Base-by-base conservation (phyloP, 768 basidiomycete species). In the Hortiboletus campestris region DNA sequence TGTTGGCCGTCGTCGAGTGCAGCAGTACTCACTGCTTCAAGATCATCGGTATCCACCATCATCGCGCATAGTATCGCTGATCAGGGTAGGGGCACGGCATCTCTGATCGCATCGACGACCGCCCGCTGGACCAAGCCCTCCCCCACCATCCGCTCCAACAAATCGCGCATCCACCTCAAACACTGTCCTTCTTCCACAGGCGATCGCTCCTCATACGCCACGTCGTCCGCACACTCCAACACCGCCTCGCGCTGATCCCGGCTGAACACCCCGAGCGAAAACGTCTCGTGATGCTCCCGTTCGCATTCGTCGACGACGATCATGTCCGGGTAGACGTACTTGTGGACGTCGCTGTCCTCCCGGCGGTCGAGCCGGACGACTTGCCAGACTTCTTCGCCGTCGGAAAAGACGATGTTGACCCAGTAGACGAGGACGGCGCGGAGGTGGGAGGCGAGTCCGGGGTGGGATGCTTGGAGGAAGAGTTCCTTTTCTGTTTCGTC, bases 311-410 rank as follows among this genome's bases (percentile, higher is more conserved):
- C 61, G 40, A 68, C 59, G 28, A 67, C 67, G 53, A 69, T 60
- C 40, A 70, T 17, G 34, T 68, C 67, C 8, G 69, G 68, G 13
- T 68, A 71, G 34, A 67, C 56, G 50, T 70, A 68, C 20, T 50
- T 58, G 52, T 55, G 39, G 20, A 48, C 16, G 25, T 45, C 28
- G 42, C 31, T 12, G 16, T 20, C 28, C 41, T 57, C 60, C 6
- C 45, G 63, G 5, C 43, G 42, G 25, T 59, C 54, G 36, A 70
- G 64, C 16, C 67, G 67, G 14, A 65, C 58, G 56, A 64, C 67
- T 6, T 68, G 68, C 63, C 68, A 70, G 3, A 68, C 61, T 34
- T 68, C 58, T 16, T 59, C 59, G 14, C 66, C 63, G 20, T 65
- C 63, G 40, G 7, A 12, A 38, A 68, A 68, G 41, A 53, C 46